Evolutionary conservation across 106 monocot species (phyloP).

Genomic region (Vanilla planifolia): DNA sequence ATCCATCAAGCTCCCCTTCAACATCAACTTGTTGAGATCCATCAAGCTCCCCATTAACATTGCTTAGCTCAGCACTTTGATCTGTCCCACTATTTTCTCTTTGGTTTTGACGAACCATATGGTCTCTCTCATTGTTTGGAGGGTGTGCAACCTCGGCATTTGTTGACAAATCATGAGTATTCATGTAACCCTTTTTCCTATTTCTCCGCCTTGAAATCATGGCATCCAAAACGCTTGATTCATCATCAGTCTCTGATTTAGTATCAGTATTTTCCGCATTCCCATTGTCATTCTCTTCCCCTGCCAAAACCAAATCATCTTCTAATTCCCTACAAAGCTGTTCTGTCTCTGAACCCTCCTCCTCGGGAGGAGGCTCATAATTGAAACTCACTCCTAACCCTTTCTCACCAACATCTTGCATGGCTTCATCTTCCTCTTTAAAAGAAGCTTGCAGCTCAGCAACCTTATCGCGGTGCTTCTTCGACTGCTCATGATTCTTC

Average conservation of each 20-base stretch:
- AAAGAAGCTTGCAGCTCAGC: conserved; percentile 51
- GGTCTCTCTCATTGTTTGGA: conserved; percentile 30
- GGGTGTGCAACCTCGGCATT: conserved; percentile 1
- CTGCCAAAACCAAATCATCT: conserved; percentile 30
- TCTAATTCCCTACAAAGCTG: conserved; percentile 41
- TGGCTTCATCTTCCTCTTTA: conserved; percentile 45
- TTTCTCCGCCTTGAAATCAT: conserved; percentile 53
- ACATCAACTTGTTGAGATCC: not conserved
- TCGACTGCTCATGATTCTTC: conserved; percentile 99
- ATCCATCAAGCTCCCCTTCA: not conserved
- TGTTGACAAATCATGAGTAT: conserved; percentile 12
- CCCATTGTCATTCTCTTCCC: conserved; percentile 20
- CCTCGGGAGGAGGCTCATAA: conserved; percentile 20
- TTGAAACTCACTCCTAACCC: conserved; percentile 32
- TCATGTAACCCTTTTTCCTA: conserved; percentile 16
- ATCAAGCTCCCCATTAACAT: conserved; percentile 7
- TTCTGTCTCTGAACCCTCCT: conserved; percentile 22
- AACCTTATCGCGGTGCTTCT: conserved; percentile 89
- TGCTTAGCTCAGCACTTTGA: conserved; percentile 7
- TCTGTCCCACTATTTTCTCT: conserved; percentile 20
- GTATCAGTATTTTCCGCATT: too few relatives aligned
- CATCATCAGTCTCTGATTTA: conserved; percentile 47
- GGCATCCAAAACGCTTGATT: conserved; percentile 46
- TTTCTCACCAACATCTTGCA: conserved; percentile 20
- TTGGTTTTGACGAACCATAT: conserved; percentile 25